A percentile compares a stretch with the other conserved stretches of the same genome.
phyloP scores from a whole-genome alignment of 2,329 filamentous ascomycete genomes.

The Madurella fahalii region DNA sequence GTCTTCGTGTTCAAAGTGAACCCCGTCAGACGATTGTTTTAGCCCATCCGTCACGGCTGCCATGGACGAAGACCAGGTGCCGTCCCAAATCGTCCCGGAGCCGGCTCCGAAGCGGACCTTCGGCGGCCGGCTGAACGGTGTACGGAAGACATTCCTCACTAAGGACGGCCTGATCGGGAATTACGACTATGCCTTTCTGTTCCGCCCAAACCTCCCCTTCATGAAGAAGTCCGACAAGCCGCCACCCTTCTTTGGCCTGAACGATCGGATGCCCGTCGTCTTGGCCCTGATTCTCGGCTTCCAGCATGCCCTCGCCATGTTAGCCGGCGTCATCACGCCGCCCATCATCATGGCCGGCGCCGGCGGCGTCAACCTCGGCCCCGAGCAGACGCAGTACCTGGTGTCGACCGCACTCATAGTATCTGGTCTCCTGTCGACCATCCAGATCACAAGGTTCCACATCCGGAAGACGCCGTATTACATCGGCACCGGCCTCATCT shows the following conservation, averaged over 20 bases:
- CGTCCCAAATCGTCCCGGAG: conserved; percentile 46
- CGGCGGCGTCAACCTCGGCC: conserved; percentile 59
- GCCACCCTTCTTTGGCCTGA: conserved; percentile 81
- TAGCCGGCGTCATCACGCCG: conserved; percentile 71
- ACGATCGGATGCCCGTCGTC: conserved; percentile 72
- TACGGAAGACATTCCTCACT: conserved; percentile 47
- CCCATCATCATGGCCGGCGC: conserved; percentile 66
- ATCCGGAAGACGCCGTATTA: conserved; percentile 67
- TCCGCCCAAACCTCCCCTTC: conserved; percentile 78
- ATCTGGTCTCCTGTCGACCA: conserved; percentile 66
- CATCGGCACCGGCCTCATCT: conserved; percentile 74
- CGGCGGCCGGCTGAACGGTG: conserved; percentile 28
- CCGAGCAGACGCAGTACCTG: conserved; percentile 66
- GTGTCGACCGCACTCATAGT: conserved; percentile 77
- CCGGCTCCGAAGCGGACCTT: conserved; percentile 32
- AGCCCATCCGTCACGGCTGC: conserved; percentile 7
- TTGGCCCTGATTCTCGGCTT: conserved; percentile 71
- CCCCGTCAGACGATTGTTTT: not conserved
- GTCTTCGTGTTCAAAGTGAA: too few relatives aligned
- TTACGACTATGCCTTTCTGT: conserved; percentile 89
- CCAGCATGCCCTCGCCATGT: conserved; percentile 75
- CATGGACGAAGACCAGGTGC: conserved; percentile 56
- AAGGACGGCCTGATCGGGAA: conserved; percentile 73
- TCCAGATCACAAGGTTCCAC: conserved; percentile 76
- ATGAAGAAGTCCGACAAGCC: conserved; percentile 56